A percentile compares a stretch with the other conserved stretches of the same genome.
phyloP scores from a whole-genome alignment of 257 asterid genomes.

The Mitragyna speciosa region DNA sequence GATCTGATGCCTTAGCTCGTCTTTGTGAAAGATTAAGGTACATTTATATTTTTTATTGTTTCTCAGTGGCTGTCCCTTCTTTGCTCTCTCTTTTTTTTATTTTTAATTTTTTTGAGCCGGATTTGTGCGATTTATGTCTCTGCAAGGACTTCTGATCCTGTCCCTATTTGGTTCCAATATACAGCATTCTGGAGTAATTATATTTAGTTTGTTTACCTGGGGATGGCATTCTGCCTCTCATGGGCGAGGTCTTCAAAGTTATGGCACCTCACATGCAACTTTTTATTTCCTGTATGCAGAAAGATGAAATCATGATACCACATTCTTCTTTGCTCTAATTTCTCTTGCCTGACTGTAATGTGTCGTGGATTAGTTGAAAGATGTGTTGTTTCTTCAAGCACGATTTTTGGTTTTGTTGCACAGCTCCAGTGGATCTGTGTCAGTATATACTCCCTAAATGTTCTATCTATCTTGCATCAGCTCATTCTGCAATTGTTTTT shows the following conservation, averaged over 20 bases:
- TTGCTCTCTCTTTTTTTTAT: background rate
- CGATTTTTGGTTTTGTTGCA: background rate
- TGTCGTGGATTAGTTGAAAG: background rate
- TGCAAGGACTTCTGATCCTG: background rate
- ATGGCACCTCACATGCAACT: background rate
- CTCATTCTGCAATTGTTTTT: background rate
- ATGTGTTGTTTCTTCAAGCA: background rate
- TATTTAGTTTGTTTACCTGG: background rate
- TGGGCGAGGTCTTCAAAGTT: background rate
- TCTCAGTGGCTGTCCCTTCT: background rate
- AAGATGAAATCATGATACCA: background rate
- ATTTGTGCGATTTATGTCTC: background rate
- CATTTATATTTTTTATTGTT: too few species aligned
- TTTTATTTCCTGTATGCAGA: background rate
- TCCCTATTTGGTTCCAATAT: background rate
- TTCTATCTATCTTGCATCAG: background rate
- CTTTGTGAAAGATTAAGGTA: constrained; percentile 83
- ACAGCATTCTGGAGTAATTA: background rate
- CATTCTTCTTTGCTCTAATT: background rate
- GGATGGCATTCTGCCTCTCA: background rate
- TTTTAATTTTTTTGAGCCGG: background rate
- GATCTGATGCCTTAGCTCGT: constrained; percentile 85
- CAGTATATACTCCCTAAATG: too few species aligned
- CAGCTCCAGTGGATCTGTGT: background rate
- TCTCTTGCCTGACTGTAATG: background rate